These are phyloP conservation scores for Fistulinella cinereoalba DNA, from an alignment of 1,284 basidiomycete species.

Conservation along the genomic window DNA sequence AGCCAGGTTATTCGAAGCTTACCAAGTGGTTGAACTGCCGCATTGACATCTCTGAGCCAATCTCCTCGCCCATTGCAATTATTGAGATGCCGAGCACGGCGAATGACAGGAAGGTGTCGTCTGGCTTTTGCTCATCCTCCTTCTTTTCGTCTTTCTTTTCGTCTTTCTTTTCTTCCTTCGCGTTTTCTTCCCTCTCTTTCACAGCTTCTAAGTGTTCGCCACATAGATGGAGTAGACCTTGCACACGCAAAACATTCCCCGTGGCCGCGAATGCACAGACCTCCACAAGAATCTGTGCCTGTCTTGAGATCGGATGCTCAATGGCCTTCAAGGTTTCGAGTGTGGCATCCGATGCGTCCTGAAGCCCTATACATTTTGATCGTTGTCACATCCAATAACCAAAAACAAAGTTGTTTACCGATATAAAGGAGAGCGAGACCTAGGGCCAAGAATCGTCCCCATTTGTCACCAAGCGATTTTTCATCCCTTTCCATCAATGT, in stretches of 20 bases:
- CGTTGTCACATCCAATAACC: slow-evolving; percentile 1
- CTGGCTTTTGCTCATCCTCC: slow-evolving; percentile 48
- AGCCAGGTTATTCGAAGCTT: slow-evolving; percentile 22
- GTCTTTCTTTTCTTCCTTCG: slow-evolving; percentile 52
- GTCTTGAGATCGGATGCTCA: slow-evolving; percentile 89
- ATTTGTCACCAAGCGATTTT: slow-evolving; percentile 82
- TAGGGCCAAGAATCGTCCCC: slow-evolving; percentile 88
- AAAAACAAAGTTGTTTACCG: slow-evolving; percentile 47
- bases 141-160: slow-evolving; percentile 56
- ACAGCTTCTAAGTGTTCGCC: slow-evolving; percentile 81
- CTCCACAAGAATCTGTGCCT: slow-evolving; percentile 90
- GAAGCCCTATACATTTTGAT: slow-evolving; percentile 55
- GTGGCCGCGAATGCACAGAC: slow-evolving; percentile 95
- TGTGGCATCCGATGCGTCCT: slow-evolving; percentile 92
- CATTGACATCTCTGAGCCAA: slow-evolving; percentile 95
- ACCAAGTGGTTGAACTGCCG: slow-evolving; percentile 94
- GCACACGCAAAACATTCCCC: slow-evolving; percentile 94
- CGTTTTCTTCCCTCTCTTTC: slow-evolving; percentile 53
- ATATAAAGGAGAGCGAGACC: slow-evolving; percentile 92
- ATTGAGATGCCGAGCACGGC: slow-evolving; percentile 93
- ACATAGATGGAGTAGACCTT: slow-evolving; percentile 90
- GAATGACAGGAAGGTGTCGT: slow-evolving; percentile 90
- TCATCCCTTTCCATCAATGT: slow-evolving; percentile 88
- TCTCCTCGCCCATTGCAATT: slow-evolving; percentile 98
- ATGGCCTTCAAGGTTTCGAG: slow-evolving; percentile 95